Conservation (phyloP, 1,284 basidiomycete genomes). For the Cystobasidiaceae sp. region DNA sequence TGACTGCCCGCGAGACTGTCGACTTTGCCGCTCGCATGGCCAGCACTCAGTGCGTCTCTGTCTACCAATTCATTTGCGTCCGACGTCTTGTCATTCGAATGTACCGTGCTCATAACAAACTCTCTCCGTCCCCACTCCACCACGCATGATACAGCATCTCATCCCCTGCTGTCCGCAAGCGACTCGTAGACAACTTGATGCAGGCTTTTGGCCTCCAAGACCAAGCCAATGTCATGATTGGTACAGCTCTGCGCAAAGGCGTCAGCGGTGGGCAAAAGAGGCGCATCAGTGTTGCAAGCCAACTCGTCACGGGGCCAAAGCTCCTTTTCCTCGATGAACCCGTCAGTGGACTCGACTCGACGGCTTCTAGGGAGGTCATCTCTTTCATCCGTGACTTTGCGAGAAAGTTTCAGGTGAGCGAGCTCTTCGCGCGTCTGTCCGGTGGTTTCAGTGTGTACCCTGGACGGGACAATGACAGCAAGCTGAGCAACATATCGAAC, state of each 20-base stretch:
- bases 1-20: conserved; percentile 48
- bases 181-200: conserved; percentile 40
- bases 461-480: not conserved
- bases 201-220: conserved; percentile 42
- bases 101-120: not conserved
- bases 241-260: conserved; percentile 49
- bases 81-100: not conserved
- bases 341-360: conserved; percentile 43
- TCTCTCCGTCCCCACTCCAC: not conserved
- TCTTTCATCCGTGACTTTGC: conserved; percentile 29
- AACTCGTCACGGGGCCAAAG: conserved; percentile 45
- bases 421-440: not conserved
- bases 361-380: conserved; percentile 42
- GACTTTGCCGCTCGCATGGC: conserved; percentile 45
- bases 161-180: conserved; percentile 5
- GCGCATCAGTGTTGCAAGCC: conserved; percentile 46
- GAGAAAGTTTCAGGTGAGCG: not conserved
- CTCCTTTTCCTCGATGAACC: conserved; percentile 51
- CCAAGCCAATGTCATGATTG: conserved; percentile 45
- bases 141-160: not conserved
- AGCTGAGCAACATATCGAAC: conserved; percentile 29
- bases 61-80: not conserved
- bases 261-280: conserved; percentile 49
- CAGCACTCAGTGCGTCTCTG: not conserved
- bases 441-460: too few species aligned